phyloP scores from a whole-genome alignment of 208 protist species.

The Crithidia thermophila region DNA sequence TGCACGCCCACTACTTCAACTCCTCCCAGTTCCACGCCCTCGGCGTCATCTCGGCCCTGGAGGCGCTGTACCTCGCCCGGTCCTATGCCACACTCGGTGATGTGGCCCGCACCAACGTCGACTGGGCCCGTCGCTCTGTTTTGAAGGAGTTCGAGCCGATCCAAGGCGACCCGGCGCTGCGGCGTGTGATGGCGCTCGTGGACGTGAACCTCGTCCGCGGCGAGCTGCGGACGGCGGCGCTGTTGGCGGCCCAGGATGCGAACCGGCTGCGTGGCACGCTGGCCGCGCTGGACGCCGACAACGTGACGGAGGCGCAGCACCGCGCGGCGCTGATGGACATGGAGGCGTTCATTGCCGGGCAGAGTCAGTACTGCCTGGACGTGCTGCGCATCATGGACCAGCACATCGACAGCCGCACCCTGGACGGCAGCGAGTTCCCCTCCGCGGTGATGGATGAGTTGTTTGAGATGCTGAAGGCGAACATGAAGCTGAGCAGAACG shows the following conservation, averaged over 20 bases:
- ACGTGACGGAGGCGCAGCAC: constrained; percentile 3
- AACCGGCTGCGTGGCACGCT: constrained; percentile 30
- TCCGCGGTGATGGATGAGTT: constrained; percentile 43
- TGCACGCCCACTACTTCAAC: constrained; percentile 71
- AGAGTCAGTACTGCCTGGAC: constrained; percentile 37
- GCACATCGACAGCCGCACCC: constrained; percentile 49
- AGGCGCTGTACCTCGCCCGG: constrained; percentile 79
- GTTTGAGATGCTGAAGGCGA: constrained; percentile 42
- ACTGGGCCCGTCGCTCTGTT: constrained; percentile 60
- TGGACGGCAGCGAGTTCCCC: constrained; percentile 42
- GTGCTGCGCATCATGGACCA: constrained; percentile 51
- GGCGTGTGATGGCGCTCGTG: constrained; percentile 61
- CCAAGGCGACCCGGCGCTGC: constrained; percentile 54
- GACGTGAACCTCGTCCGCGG: constrained; percentile 70
- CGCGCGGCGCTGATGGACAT: constrained; percentile 31
- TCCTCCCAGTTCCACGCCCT: constrained; percentile 62
- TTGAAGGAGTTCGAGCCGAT: constrained; percentile 66
- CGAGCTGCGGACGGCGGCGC: constrained; percentile 46
- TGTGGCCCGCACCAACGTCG: constrained; percentile 58
- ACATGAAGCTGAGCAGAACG: constrained; percentile 26
- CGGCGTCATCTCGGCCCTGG: constrained; percentile 64
- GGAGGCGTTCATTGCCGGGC: constrained; percentile 31
- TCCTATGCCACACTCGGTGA: constrained; percentile 78
- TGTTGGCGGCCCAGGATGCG: constrained; percentile 34
- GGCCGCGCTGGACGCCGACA: constrained; percentile 25